Base-by-base conservation (phyloP, 2,329 filamentous ascomycete genomes). In the Colletotrichum euphorbiae region DNA sequence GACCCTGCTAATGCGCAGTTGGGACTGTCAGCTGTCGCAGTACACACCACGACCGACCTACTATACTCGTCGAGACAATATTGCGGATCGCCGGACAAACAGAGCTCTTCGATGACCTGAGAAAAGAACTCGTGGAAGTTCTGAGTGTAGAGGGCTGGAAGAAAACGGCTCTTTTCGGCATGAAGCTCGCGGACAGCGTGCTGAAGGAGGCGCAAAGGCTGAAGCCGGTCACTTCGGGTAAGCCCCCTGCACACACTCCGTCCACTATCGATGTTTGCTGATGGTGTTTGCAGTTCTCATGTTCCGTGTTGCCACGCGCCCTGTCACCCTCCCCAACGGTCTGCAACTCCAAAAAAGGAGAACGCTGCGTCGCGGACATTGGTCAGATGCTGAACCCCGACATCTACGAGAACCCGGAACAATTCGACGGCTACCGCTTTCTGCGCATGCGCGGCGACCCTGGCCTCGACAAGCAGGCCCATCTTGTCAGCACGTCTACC, bases 1-100 rank as follows among this genome's bases (percentile, higher is more conserved):
- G 86, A 94, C 77, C 80, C 84, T 0, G 82, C 89, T 13, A 79
- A 77, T 9, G 93, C 92, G 38, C 93, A 97, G 75, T 84, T 93
- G 33, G 85, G 98, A 4, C 94, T 96, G 0, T 87, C 92, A 45
- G 91, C 93, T 46, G 80, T 77, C 1, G 80, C 81, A 3, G 80
- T 83, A 15, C 81, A 84, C 69, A 83, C 79, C 4, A 82, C 81
- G 0, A 78, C 79, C 0, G 78, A 81, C 50, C 61, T 76, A 6
- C 45, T 78, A 59, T 76, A 6, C 45, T 78, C 0, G 76, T 76
- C 2, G 77, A 81, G 17, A 72, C 78, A 1, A 71, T 85, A 48
- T 77, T 77, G 38, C 79, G 84, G 40, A 70, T 85, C 13, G 74
- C 74, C 1, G 73, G 75, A 2, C 71, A 81, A 43, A 79, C 79